phyloP scores from a whole-genome alignment of 257 asterid species.

The Scutellaria barbata region DNA sequence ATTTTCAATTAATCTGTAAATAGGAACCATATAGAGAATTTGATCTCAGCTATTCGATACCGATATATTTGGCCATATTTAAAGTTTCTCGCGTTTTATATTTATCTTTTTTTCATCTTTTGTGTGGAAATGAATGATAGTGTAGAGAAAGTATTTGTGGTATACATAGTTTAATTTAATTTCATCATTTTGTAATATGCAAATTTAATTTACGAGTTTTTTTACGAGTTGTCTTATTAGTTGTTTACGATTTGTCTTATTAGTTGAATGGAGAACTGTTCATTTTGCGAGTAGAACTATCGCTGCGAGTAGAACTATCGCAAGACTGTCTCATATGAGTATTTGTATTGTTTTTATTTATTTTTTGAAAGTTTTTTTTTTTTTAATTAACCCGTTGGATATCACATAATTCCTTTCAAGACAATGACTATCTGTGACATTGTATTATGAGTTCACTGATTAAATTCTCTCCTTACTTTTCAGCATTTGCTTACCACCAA shows the following conservation, averaged over 20 bases:
- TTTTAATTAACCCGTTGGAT: too few relatives aligned
- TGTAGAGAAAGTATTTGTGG: conserved; percentile 29
- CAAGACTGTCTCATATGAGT: too few relatives aligned
- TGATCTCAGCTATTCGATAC: conserved; percentile 41
- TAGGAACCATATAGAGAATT: conserved; percentile 56
- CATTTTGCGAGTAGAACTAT: too few relatives aligned
- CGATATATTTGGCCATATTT: conserved; percentile 45
- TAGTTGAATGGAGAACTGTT: too few relatives aligned
- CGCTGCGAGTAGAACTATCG: too few relatives aligned
- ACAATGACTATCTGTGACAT: conserved; percentile 57
- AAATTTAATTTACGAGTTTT: not conserved
- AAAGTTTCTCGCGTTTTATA: conserved; percentile 20
- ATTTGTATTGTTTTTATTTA: too few relatives aligned
- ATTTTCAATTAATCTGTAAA: conserved; percentile 53
- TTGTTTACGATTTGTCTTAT: too few relatives aligned
- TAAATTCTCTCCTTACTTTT: conserved; percentile 35
- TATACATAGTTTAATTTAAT: not conserved
- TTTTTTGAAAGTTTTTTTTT: not conserved
- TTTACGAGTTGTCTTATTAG: too few relatives aligned
- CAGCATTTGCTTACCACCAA: conserved; percentile 31
- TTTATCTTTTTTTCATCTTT: conserved; percentile 24
- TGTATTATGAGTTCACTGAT: conserved; percentile 33
- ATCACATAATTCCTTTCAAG: conserved; percentile 43
- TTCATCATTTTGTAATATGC: not conserved
- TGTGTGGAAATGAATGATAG: conserved; percentile 35